These are phyloP conservation scores for Rhizopus sp. DNA, from an alignment of 371 early-diverging fungal genomes.

Conservation along the genomic window DNA sequence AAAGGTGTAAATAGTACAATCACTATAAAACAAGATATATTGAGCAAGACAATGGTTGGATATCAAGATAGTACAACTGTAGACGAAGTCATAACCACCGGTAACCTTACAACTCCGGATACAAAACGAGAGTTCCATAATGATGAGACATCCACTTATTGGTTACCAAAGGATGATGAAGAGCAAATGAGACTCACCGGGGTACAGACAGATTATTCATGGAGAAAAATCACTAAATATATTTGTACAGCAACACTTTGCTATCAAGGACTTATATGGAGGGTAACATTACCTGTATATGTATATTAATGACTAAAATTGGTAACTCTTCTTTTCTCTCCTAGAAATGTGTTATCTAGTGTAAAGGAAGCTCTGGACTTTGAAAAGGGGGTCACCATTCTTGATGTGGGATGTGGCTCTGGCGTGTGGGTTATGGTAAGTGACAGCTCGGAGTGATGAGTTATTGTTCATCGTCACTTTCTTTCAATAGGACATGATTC, in stretches of 20 bases:
- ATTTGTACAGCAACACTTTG: conserved; percentile 21
- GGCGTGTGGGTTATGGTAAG: conserved; percentile 24
- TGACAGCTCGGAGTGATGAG: background rate
- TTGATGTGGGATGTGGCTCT: conserved; percentile 27
- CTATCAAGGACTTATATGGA: conserved; percentile 18
- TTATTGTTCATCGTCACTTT: background rate
- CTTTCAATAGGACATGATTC: conserved; percentile 16
- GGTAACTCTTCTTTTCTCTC: background rate
- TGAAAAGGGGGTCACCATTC: conserved; percentile 7
- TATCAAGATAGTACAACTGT: too few relatives aligned
- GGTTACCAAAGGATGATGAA: conserved; percentile 1
- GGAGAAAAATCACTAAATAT: background rate
- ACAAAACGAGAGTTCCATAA: background rate
- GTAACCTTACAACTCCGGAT: too few relatives aligned
- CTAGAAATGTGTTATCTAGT: conserved; percentile 12
- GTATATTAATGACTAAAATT: background rate
- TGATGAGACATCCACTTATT: background rate
- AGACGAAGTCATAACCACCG: too few relatives aligned
- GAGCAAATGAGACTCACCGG: background rate
- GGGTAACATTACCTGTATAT: conserved; percentile 12
- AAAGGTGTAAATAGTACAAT: too few relatives aligned
- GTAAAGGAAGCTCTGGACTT: conserved; percentile 5
- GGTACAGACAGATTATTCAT: background rate
- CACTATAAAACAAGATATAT: too few relatives aligned
- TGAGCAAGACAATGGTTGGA: too few relatives aligned